These are phyloP conservation scores for Saccharomyces hybrid DNA, from an alignment of 1,139 yeast species.

Conservation along the genomic window DNA sequence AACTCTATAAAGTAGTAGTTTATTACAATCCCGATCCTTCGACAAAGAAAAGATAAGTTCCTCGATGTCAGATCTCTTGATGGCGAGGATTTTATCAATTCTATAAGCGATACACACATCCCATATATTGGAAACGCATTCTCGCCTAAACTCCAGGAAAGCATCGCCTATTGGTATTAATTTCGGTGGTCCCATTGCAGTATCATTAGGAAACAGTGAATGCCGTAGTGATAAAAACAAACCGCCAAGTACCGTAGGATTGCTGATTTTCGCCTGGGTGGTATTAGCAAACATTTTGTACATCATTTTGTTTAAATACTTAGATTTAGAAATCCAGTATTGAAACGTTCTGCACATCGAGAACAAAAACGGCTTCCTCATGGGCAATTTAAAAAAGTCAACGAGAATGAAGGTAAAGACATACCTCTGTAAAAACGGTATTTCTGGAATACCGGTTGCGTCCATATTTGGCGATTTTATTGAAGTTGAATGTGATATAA, in stretches of 20 bases:
- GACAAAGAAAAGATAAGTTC: slow-evolving; percentile 15
- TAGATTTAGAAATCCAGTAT: slow-evolving; percentile 9
- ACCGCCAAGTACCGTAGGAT: not conserved
- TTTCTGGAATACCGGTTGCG: not conserved
- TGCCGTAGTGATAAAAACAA: slow-evolving; percentile 10
- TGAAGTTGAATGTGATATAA: not conserved
- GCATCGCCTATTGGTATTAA: slow-evolving; percentile 20
- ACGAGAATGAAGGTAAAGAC: slow-evolving; percentile 18
- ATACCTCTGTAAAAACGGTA: slow-evolving; percentile 9
- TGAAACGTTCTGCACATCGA: slow-evolving; percentile 16
- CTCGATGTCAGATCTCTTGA: slow-evolving; percentile 13
- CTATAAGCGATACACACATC: slow-evolving; percentile 8
- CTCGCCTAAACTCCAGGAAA: slow-evolving; percentile 13
- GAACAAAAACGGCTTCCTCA: slow-evolving; percentile 23
- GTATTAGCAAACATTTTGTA: slow-evolving; percentile 3
- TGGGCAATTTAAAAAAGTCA: slow-evolving; percentile 15
- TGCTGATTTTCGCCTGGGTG: not conserved
- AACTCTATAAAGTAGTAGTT: slow-evolving; percentile 12
- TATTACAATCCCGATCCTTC: slow-evolving; percentile 16
- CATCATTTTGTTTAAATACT: slow-evolving; percentile 9
- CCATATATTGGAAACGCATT: slow-evolving; percentile 15
- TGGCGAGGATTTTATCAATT: slow-evolving; percentile 12
- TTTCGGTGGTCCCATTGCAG: slow-evolving; percentile 22
- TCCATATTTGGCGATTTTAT: not conserved
- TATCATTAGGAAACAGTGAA: slow-evolving; percentile 27